Conservation (phyloP, 164 flowering plant genomes). For the Macadamia integrifolia region DNA sequence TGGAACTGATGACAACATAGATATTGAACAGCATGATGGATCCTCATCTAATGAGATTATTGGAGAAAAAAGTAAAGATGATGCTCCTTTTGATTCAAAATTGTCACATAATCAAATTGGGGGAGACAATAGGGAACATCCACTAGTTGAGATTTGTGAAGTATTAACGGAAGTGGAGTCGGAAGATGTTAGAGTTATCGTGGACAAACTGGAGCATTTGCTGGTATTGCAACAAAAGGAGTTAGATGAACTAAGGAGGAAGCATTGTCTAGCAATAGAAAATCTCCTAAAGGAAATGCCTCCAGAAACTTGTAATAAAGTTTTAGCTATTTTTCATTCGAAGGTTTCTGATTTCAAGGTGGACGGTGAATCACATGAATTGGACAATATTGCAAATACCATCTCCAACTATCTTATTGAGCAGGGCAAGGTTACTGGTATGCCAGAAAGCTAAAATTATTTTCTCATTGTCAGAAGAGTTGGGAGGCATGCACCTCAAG, state of each 20-base stretch:
- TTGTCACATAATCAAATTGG: constrained; percentile 5
- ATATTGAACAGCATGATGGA: constrained; percentile 3
- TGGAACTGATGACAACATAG: neutral
- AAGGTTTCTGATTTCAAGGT: constrained; percentile 30
- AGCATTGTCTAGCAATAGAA: constrained; percentile 43
- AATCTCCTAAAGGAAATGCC: constrained; percentile 52
- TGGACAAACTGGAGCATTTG: constrained; percentile 47
- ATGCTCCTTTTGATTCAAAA: neutral
- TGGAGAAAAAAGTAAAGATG: constrained; percentile 3
- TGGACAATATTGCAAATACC: neutral
- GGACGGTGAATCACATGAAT: constrained; percentile 6
- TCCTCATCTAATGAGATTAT: neutral
- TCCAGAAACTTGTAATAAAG: constrained; percentile 31
- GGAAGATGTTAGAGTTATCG: constrained; percentile 26
- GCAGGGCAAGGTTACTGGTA: constrained; percentile 6
- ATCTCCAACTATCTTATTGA: neutral
- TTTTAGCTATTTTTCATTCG: constrained; percentile 23
- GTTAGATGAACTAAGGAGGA: constrained; percentile 50
- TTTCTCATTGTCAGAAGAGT: constrained; percentile 7
- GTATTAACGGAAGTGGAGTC: constrained; percentile 12
- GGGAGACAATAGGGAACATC: neutral
- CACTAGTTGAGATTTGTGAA: constrained; percentile 6
- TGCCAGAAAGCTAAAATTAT: constrained; percentile 4
- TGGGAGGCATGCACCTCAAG: constrained; percentile 9
- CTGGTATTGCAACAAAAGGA: constrained; percentile 55